A percentile compares a stretch with the other conserved stretches of the same genome.
Conservation (phyloP, 805 yeast species). For the Candida orba region DNA sequence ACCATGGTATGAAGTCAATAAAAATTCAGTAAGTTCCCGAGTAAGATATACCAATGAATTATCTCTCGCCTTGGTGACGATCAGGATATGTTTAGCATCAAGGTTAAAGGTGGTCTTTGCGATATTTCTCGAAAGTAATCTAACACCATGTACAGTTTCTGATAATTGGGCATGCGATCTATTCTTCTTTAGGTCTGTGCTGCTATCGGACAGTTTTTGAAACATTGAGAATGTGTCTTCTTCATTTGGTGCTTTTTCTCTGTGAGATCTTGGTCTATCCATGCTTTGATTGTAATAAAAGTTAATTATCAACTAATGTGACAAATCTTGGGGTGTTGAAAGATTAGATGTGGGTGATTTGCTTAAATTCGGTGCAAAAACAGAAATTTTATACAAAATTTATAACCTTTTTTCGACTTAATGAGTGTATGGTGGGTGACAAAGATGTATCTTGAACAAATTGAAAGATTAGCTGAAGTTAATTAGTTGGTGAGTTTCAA, state of each 20-base stretch:
- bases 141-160: constrained; percentile 74
- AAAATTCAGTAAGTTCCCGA: constrained; percentile 74
- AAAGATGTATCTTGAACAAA: too few relatives aligned
- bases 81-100: constrained; percentile 62
- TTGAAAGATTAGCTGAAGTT: too few relatives aligned
- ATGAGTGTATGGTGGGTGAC: too few relatives aligned
- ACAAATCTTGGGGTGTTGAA: too few relatives aligned
- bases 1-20: constrained; percentile 35
- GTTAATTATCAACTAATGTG: too few relatives aligned
- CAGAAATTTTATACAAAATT: too few relatives aligned
- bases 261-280: neutral
- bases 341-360: too few relatives aligned
- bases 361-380: too few relatives aligned
- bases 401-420: too few relatives aligned
- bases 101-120: constrained; percentile 65
- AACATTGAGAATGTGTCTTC: constrained; percentile 19
- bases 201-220: constrained; percentile 19
- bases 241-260: constrained; percentile 2
- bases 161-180: constrained; percentile 70
- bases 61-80: constrained; percentile 88
- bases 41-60: constrained; percentile 69
- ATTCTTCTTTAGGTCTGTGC: constrained; percentile 41
- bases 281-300: too few relatives aligned
- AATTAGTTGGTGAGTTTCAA: too few relatives aligned
- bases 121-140: constrained; percentile 65